Evolutionary conservation across 768 basidiomycete species (phyloP).

Genomic region (Candolleomyces aberdarensis): DNA sequence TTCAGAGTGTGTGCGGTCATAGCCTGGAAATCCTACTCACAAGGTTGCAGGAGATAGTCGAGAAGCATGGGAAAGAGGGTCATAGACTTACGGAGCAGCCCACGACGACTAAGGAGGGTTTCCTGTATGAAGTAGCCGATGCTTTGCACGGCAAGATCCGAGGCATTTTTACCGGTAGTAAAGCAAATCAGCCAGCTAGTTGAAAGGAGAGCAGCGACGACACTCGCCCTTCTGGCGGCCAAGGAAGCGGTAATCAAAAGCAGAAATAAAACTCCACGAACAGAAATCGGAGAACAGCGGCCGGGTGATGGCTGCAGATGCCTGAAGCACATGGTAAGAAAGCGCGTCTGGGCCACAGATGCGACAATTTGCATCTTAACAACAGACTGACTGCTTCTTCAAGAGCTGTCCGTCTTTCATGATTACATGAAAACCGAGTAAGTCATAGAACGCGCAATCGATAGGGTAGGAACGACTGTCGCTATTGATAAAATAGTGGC

Average conservation of each 20-base stretch:
- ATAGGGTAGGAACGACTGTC: constrained; percentile 31
- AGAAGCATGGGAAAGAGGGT: background rate
- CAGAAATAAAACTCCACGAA: no score
- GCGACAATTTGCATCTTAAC: constrained; percentile 60
- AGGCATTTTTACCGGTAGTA: no score
- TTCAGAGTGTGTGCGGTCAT: constrained; percentile 81
- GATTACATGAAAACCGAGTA: constrained; percentile 4
- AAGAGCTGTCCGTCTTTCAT: constrained; percentile 89
- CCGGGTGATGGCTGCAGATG: no score
- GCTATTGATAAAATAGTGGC: constrained; percentile 85
- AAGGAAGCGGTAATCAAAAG: no score
- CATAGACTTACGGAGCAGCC: constrained; percentile 68
- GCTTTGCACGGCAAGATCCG: no score
- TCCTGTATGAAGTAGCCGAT: no score
- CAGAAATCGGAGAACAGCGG: no score
- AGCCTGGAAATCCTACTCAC: constrained; percentile 39
- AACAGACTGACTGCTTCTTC: constrained; percentile 74
- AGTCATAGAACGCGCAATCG: background rate
- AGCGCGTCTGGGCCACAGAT: background rate
- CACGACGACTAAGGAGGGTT: constrained; percentile 86
- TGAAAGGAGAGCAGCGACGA: no score
- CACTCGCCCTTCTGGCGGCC: no score
- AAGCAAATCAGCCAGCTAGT: no score
- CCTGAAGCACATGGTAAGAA: no score
- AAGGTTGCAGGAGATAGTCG: background rate